Evolutionary conservation across 352 stramenopile genomes (phyloP).

Genomic region (Phytopythium chamaehyphon): DNA sequence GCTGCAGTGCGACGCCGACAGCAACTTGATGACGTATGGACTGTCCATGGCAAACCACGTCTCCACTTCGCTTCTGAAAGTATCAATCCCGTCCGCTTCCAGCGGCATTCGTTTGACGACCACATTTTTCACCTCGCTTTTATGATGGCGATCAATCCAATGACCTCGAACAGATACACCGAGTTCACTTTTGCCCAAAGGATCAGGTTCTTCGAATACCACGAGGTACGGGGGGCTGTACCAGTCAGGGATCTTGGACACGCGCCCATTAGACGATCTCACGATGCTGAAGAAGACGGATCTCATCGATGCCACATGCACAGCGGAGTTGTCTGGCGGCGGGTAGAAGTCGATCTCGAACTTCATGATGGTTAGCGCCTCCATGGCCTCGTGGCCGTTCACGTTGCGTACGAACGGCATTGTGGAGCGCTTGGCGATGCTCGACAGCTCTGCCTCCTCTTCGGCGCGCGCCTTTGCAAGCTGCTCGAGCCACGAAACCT

Average conservation of each 20-base stretch:
- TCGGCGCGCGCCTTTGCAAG: constrained; percentile 4
- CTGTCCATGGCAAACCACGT: constrained; percentile 12
- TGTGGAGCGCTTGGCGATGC: constrained; percentile 16
- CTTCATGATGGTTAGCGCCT: constrained; percentile 28
- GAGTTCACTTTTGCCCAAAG: constrained; percentile 9
- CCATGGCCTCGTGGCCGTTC: constrained; percentile 25
- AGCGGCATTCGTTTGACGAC: constrained; percentile 14
- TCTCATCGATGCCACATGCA: constrained; percentile 28
- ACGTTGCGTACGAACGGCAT: constrained; percentile 24
- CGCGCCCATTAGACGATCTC: constrained; percentile 21
- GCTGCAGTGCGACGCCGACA: constrained; percentile 21
- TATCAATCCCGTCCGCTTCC: constrained; percentile 19
- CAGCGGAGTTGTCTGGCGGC: constrained; percentile 13
- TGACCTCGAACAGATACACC: constrained; percentile 9
- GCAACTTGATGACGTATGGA: constrained; percentile 16
- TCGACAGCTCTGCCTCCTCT: constrained; percentile 12
- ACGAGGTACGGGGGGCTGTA: constrained; percentile 20
- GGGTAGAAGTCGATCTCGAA: constrained; percentile 28
- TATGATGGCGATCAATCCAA: constrained; percentile 13
- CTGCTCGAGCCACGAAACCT: constrained; percentile 8
- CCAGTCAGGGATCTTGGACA: constrained; percentile 25
- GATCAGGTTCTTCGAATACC: constrained; percentile 9
- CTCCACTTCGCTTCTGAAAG: constrained; percentile 21
- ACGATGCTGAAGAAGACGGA: constrained; percentile 29
- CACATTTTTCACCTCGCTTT: constrained; percentile 1